These are phyloP conservation scores for Boletellus ananas DNA, from an alignment of 768 basidiomycete genomes.

Conservation along the genomic window DNA sequence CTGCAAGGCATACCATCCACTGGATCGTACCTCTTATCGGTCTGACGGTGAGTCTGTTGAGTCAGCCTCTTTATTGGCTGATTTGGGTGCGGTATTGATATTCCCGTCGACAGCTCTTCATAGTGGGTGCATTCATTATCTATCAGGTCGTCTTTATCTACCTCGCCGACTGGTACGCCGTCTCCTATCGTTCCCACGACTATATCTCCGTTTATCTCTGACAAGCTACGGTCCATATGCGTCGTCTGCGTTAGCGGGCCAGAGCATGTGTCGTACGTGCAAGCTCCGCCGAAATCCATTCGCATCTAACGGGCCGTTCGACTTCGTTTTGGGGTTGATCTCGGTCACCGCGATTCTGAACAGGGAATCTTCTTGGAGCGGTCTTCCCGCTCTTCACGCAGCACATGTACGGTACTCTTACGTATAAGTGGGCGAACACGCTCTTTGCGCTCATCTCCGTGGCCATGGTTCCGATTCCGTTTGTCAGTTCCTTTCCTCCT, in stretches of 20 bases:
- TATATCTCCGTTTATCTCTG: background rate
- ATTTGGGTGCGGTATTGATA: slow-evolving; percentile 2
- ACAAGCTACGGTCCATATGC: slow-evolving; percentile 56
- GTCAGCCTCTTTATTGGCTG: background rate
- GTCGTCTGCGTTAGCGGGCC: slow-evolving; percentile 65
- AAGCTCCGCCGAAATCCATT: background rate
- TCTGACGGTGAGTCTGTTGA: slow-evolving; percentile 18
- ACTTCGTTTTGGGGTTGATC: slow-evolving; percentile 16
- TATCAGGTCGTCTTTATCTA: slow-evolving; percentile 60
- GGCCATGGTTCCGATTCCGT: slow-evolving; percentile 58
- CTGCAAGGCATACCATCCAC: slow-evolving; percentile 47
- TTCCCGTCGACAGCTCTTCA: slow-evolving; percentile 38
- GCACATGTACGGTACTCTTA: slow-evolving; percentile 53
- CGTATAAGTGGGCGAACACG: slow-evolving; percentile 59
- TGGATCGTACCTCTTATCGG: slow-evolving; percentile 51
- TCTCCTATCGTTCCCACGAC: background rate
- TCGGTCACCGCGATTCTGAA: background rate
- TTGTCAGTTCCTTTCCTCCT: slow-evolving; percentile 35
- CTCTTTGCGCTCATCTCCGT: slow-evolving; percentile 51
- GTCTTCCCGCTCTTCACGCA: slow-evolving; percentile 62
- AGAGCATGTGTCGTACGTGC: slow-evolving; percentile 53
- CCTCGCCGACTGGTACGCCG: slow-evolving; percentile 56
- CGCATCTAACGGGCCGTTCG: slow-evolving; percentile 8
- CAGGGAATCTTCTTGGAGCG: slow-evolving; percentile 48
- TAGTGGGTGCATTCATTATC: slow-evolving; percentile 49